phyloP scores from a whole-genome alignment of 495 filamentous ascomycete genomes.

The Neurospora sp. region DNA sequence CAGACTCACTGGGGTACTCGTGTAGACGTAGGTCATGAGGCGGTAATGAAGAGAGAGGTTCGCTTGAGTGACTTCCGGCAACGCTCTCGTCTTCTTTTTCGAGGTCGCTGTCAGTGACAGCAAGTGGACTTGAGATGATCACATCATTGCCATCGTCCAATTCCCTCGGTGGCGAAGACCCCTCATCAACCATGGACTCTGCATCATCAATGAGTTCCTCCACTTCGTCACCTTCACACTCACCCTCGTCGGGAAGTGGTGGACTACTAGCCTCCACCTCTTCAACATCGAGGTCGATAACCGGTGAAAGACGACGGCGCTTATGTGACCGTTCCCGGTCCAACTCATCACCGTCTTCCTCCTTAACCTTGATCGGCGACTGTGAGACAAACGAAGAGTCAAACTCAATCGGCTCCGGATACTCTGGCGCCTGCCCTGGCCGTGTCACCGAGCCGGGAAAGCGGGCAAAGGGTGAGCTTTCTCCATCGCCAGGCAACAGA shows the following conservation, averaged over 20 bases:
- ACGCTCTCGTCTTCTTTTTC: background rate
- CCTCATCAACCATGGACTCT: constrained; percentile 8
- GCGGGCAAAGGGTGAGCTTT: constrained; percentile 4
- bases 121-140: background rate
- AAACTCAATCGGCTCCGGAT: constrained; percentile 26
- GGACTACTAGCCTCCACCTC: constrained; percentile 5
- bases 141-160: background rate
- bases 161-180: background rate
- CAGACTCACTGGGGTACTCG: background rate
- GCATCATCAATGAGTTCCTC: constrained; percentile 16
- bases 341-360: background rate
- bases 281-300: constrained; percentile 4
- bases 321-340: constrained; percentile 14
- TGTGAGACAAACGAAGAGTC: constrained; percentile 16
- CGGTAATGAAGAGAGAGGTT: background rate
- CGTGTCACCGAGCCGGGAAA: background rate
- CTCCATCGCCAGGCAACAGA: constrained; percentile 4
- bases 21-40: background rate
- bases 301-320: constrained; percentile 15
- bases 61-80: background rate
- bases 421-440: constrained; percentile 1
- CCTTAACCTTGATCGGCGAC: constrained; percentile 6
- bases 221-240: background rate
- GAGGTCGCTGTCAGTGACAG: background rate
- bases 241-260: background rate